Percentiles rank a stretch among this genome's conserved stretches.
These are phyloP conservation scores for Hemisphaericaspora lyxosophila DNA, from an alignment of 1,139 yeast genomes.

Conservation along the genomic window DNA sequence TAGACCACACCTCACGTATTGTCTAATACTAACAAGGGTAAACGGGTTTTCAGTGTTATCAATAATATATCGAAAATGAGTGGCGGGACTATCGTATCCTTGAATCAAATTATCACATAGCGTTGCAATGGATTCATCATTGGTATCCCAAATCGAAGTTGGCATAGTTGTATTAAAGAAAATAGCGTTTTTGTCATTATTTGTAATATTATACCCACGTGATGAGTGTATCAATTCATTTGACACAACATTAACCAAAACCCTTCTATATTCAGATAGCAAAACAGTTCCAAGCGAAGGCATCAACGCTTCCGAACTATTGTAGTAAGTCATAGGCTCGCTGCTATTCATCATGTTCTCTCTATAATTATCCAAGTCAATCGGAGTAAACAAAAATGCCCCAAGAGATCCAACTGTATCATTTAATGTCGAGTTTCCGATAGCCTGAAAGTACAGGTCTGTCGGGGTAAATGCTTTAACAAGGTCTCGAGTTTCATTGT, in stretches of 20 bases:
- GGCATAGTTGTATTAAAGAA: conserved; percentile 21
- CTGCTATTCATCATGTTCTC: not conserved
- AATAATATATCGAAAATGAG: conserved; percentile 40
- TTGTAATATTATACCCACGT: conserved; percentile 20
- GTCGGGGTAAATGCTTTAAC: conserved; percentile 9
- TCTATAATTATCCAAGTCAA: conserved; percentile 17
- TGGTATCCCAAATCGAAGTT: conserved; percentile 12
- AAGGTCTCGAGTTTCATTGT: conserved; percentile 12
- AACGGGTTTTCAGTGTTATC: conserved; percentile 35
- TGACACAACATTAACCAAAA: conserved; percentile 35
- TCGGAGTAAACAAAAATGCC: conserved; percentile 28
- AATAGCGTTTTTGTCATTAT: conserved; percentile 20
- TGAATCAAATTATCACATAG: conserved; percentile 10
- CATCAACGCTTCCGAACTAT: conserved; percentile 19
- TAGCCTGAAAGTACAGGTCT: conserved; percentile 6
- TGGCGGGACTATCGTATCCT: conserved; percentile 14
- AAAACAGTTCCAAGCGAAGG: conserved; percentile 50
- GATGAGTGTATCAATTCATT: conserved; percentile 23
- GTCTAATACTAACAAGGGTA: conserved; percentile 28
- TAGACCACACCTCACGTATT: conserved; percentile 53
- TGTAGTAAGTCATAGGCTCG: conserved; percentile 18
- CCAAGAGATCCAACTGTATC: conserved; percentile 23
- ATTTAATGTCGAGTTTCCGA: conserved; percentile 32
- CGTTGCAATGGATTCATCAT: conserved; percentile 6
- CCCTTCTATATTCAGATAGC: conserved; percentile 40